A percentile compares a stretch with the other conserved stretches of the same genome.
phyloP scores from a whole-genome alignment of 805 yeast species.

The Wickerhamomyces sydowiorum region DNA sequence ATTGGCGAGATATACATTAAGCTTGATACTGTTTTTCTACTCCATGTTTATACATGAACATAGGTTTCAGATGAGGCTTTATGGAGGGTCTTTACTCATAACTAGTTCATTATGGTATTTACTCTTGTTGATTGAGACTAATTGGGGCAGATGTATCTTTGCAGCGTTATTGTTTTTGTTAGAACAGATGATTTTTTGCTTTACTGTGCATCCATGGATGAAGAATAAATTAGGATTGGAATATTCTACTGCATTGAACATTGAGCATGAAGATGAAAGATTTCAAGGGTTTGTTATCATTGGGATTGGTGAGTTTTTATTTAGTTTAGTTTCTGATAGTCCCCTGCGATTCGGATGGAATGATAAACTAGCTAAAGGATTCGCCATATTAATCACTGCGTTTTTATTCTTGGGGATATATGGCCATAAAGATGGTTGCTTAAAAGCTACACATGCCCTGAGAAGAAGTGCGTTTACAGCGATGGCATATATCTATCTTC shows the following conservation, averaged over 20 bases:
- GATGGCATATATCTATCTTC: slow-evolving; percentile 37
- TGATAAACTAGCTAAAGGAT: slow-evolving; percentile 38
- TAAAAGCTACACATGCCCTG: slow-evolving; percentile 46
- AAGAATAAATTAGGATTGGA: slow-evolving; percentile 36
- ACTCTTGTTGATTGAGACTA: slow-evolving; percentile 38
- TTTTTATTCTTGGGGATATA: slow-evolving; percentile 49
- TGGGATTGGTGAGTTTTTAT: slow-evolving; percentile 61
- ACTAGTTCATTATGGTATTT: slow-evolving; percentile 42
- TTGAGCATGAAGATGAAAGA: slow-evolving; percentile 64
- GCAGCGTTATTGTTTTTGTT: slow-evolving; percentile 33
- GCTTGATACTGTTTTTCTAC: slow-evolving; percentile 27
- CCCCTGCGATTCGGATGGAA: slow-evolving; percentile 41
- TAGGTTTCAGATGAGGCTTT: slow-evolving; percentile 41
- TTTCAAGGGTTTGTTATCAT: slow-evolving; percentile 52
- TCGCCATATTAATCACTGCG: slow-evolving; percentile 42
- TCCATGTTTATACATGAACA: slow-evolving; percentile 43
- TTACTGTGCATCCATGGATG: slow-evolving; percentile 41
- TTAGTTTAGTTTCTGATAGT: slow-evolving; percentile 43
- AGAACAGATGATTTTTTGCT: slow-evolving; percentile 34
- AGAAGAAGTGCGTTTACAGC: slow-evolving; percentile 44
- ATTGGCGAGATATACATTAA: slow-evolving; percentile 31
- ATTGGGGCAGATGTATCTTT: slow-evolving; percentile 41
- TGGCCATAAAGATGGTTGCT: slow-evolving; percentile 44
- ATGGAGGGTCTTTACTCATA: slow-evolving; percentile 25
- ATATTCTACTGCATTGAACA: slow-evolving; percentile 54